phyloP scores from a whole-genome alignment of 208 protist genomes.

The Crithidia mellificae region DNA sequence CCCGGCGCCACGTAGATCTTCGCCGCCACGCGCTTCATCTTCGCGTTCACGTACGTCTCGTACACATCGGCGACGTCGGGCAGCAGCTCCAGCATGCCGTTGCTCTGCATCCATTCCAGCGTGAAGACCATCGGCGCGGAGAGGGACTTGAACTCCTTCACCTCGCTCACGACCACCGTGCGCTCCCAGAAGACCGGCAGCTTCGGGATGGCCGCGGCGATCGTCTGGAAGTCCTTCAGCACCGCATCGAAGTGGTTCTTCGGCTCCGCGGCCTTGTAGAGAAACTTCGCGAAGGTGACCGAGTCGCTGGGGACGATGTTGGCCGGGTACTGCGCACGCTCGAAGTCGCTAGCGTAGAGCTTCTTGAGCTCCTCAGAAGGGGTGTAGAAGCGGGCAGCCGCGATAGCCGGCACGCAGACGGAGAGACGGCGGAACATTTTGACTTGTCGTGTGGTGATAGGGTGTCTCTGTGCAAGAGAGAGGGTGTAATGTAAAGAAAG shows the following conservation, averaged over 20 bases:
- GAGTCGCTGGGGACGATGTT: conserved; percentile 89
- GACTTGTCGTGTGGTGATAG: background rate
- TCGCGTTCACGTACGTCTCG: conserved; percentile 87
- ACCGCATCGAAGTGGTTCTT: conserved; percentile 69
- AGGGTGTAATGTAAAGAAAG: background rate
- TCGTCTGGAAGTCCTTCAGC: conserved; percentile 80
- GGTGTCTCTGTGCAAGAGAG: background rate
- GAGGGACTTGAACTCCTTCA: conserved; percentile 83
- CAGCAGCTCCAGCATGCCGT: conserved; percentile 87
- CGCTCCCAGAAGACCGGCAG: conserved; percentile 92
- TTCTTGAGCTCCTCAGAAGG: conserved; percentile 84
- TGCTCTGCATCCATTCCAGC: conserved; percentile 92
- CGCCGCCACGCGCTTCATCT: conserved; percentile 77
- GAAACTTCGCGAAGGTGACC: conserved; percentile 89
- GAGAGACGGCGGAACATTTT: conserved; percentile 80
- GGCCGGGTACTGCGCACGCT: conserved; percentile 69
- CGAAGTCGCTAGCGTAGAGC: conserved; percentile 90
- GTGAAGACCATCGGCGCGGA: conserved; percentile 82
- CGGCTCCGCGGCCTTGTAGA: conserved; percentile 84
- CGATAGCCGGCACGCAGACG: conserved; percentile 32
- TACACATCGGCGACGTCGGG: conserved; percentile 82
- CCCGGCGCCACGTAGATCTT: conserved; percentile 86
- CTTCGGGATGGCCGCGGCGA: conserved; percentile 59
- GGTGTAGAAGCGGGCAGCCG: conserved; percentile 81
- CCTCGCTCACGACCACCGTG: conserved; percentile 58